Evolutionary conservation across 768 basidiomycete species (phyloP), one percentile per base, ranked within the genome.

Genomic region (Rhodotorula toruloides): DNA sequence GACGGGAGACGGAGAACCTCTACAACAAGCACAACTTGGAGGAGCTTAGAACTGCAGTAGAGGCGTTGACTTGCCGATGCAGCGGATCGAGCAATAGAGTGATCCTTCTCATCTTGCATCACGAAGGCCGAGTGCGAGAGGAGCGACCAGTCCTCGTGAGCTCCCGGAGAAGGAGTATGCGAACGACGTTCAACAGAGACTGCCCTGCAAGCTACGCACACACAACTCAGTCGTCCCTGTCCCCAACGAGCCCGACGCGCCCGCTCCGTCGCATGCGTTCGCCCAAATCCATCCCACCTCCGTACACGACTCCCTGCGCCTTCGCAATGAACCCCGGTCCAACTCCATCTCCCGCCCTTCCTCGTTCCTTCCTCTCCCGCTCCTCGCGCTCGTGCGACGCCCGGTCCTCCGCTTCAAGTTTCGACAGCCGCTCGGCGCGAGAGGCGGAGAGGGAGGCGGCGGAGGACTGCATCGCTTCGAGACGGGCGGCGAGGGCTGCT

Each of bases 401-500:
- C 74, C 86, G 88, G 77, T 96, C 91, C 75, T 85, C 84, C 76
- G 85, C 85, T 34, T 90, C 79, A 61, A 90, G 76, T 25, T 81
- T 80, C 6, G 84, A 81, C 16, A 98, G 79, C 29, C 88, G 84
- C 68, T 85, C 83, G 65, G 87, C 84, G 32, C 93, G 85, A 50
- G 91, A 86, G 1, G 77, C 76, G 52, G 84, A 83, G 79, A 91
- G 81, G 13, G 77, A 77, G n/a, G 80, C 77, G 1, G 94, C 94
- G 64, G 87, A 84, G 3, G 82, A 78, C 31, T 86, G 79, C 94
- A 98, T 98, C 9, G 91, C 88, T 0, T 90, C 93, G 36, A 98
- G 81, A n/a, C 89, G 86, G 34, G 89, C 88, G 6, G 86, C 86
- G 40, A 92, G 87, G 36, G 86, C 87, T 2, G 82, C 81, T 13